A percentile compares a stretch with the other conserved stretches of the same genome.
Evolutionary conservation across 2,329 filamentous ascomycete genomes (phyloP).

Genomic region (Penicillium sp.): DNA sequence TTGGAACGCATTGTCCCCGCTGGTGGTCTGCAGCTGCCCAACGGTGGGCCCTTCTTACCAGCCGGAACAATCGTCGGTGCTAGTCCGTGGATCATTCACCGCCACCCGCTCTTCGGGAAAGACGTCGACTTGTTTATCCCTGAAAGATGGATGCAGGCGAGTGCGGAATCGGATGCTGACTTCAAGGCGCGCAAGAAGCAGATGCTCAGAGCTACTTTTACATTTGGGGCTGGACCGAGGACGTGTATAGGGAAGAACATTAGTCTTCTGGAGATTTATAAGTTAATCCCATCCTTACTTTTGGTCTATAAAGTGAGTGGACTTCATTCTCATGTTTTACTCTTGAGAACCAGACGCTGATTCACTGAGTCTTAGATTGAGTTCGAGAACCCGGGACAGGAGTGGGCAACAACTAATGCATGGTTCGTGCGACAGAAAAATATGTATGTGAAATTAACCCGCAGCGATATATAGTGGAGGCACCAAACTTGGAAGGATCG

Average conservation of each 20-base stretch:
- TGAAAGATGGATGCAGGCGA: slow-evolving; percentile 22
- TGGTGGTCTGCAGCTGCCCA: slow-evolving; percentile 21
- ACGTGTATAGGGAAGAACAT: slow-evolving; percentile 57
- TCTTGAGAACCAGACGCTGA: not conserved
- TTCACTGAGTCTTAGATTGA: slow-evolving; percentile 10
- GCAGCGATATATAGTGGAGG: not conserved
- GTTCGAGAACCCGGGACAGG: slow-evolving; percentile 12
- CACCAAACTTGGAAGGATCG: not conserved
- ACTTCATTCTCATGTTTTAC: not conserved
- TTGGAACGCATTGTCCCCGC: slow-evolving; percentile 26
- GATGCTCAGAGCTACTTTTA: slow-evolving; percentile 24
- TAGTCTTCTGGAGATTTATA: slow-evolving; percentile 58
- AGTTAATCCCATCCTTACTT: slow-evolving; percentile 56
- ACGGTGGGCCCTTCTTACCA: slow-evolving; percentile 20
- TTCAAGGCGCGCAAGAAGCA: slow-evolving; percentile 16
- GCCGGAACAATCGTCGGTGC: slow-evolving; percentile 32
- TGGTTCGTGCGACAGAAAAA: slow-evolving; percentile 51
- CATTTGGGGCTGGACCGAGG: slow-evolving; percentile 55
- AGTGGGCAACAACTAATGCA: slow-evolving; percentile 41
- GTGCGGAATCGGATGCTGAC: slow-evolving; percentile 10
- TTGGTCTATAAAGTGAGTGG: slow-evolving; percentile 16
- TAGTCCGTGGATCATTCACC: slow-evolving; percentile 34
- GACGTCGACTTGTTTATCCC: slow-evolving; percentile 22
- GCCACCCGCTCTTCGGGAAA: slow-evolving; percentile 21
- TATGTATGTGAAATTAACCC: slow-evolving; percentile 29